Evolutionary conservation across 192 early-diverging fungal genomes (phyloP).

Genomic region (Linderina pennispora): DNA sequence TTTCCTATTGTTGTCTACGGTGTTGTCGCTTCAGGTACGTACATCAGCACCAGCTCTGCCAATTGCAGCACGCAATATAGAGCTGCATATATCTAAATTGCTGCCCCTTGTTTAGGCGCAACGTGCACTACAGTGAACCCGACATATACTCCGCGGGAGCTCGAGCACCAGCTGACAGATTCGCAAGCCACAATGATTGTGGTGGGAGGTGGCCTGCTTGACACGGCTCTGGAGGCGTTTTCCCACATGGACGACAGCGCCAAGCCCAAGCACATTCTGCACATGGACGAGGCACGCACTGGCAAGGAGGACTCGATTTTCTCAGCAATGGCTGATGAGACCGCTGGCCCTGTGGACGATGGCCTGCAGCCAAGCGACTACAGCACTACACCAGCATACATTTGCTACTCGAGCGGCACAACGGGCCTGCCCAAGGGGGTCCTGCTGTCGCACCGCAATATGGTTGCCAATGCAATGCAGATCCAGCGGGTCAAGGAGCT

Average conservation of each 20-base stretch:
- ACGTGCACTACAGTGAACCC: slow-evolving; percentile 74
- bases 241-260: slow-evolving; percentile 11
- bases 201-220: slow-evolving; percentile 41
- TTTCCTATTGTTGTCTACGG: slow-evolving; percentile 62
- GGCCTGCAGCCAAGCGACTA: slow-evolving; percentile 6
- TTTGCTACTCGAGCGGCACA: slow-evolving; percentile 69
- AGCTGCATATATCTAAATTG: no score
- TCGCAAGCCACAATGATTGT: slow-evolving; percentile 61
- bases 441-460: slow-evolving; percentile 59
- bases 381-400: slow-evolving; percentile 45
- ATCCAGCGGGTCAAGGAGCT: slow-evolving; percentile 31
- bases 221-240: slow-evolving; percentile 16
- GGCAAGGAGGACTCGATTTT: slow-evolving; percentile 9
- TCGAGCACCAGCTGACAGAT: slow-evolving; percentile 72
- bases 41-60: no score
- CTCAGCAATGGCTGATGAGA: slow-evolving; percentile 3
- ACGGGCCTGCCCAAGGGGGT: slow-evolving; percentile 66
- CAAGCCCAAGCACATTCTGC: slow-evolving; percentile 23
- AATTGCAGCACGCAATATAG: no score
- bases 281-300: slow-evolving; percentile 15
- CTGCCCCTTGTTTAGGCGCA: no score
- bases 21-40: slow-evolving; percentile 52
- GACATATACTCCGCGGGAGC: slow-evolving; percentile 69
- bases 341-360: not conserved
- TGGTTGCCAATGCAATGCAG: slow-evolving; percentile 59